Evolutionary conservation across 1,139 yeast species (phyloP).

Genomic region (Saccharomyces pastorianus): DNA sequence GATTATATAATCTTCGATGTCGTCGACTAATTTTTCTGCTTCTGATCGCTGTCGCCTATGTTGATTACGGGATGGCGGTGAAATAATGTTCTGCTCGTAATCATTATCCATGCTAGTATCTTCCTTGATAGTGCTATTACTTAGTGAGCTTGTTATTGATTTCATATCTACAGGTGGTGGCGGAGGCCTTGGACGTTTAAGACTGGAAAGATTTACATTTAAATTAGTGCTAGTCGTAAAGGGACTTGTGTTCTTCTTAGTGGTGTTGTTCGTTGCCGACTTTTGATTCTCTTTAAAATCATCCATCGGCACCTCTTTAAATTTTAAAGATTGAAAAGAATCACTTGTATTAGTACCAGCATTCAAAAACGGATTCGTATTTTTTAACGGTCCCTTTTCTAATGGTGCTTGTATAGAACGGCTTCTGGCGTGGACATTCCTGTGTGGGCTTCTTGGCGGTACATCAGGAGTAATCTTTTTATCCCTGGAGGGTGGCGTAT

Average conservation of each 20-base stretch:
- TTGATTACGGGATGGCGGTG: constrained; percentile 1
- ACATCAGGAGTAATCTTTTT: background rate
- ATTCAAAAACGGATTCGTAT: constrained; percentile 10
- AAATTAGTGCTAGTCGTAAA: background rate
- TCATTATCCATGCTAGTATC: background rate
- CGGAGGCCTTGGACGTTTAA: constrained; percentile 11
- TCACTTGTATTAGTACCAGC: background rate
- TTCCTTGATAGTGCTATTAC: background rate
- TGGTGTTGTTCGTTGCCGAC: no score
- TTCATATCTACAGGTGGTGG: constrained; percentile 13
- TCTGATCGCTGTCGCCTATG: constrained; percentile 29
- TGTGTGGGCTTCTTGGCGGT: background rate
- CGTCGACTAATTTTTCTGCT: constrained; percentile 30
- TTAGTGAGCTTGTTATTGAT: constrained; percentile 1
- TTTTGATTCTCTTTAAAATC: background rate
- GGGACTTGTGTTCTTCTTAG: background rate
- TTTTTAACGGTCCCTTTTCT: constrained; percentile 6
- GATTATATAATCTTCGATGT: constrained; percentile 24
- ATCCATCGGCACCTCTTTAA: background rate
- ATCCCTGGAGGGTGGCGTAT: background rate
- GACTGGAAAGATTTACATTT: background rate
- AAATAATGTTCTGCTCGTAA: background rate
- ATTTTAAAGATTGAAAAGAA: background rate
- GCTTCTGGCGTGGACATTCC: background rate
- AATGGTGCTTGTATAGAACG: constrained; percentile 4